Conservation (phyloP, 257 asterid species). For the Echium plantagineum region DNA sequence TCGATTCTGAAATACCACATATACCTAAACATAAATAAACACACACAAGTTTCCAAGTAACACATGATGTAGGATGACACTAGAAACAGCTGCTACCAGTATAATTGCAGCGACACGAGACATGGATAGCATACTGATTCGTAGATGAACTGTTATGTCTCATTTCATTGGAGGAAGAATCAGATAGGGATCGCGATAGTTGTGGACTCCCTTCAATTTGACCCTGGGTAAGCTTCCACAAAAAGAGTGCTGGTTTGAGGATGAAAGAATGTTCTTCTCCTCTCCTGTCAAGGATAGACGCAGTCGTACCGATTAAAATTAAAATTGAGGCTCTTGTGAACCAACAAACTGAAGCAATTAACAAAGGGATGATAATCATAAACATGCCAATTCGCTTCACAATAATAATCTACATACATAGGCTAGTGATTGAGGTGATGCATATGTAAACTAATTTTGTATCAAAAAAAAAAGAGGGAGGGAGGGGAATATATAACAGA, state of each 20-base stretch:
- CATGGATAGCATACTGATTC: conserved; percentile 78
- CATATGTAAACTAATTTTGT: too few species aligned
- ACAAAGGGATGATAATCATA: not conserved
- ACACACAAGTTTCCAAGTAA: not conserved
- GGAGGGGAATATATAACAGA: too few species aligned
- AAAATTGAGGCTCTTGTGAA: not conserved
- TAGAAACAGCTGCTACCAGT: conserved; percentile 43
- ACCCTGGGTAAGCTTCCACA: conserved; percentile 43
- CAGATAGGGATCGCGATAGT: conserved; percentile 35
- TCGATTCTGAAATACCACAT: conserved; percentile 58
- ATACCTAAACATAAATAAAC: not conserved
- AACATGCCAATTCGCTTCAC: not conserved
- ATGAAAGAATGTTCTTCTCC: conserved; percentile 98
- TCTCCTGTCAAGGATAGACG: conserved; percentile 54
- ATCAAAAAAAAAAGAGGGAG: too few species aligned
- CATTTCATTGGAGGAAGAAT: conserved; percentile 28
- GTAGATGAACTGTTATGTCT: conserved; percentile 40
- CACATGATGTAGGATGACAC: not conserved
- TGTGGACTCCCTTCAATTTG: conserved; percentile 22
- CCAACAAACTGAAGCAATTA: conserved; percentile 1
- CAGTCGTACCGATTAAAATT: conserved; percentile 7
- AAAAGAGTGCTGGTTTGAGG: conserved; percentile 70
- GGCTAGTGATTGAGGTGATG: too few species aligned
- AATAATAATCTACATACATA: not conserved
- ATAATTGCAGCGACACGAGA: conserved; percentile 93